Percentiles rank a stretch among this genome's conserved stretches.
phyloP scores from a whole-genome alignment of 2,329 filamentous ascomycete species.

The Zymoseptoria ardabiliae region DNA sequence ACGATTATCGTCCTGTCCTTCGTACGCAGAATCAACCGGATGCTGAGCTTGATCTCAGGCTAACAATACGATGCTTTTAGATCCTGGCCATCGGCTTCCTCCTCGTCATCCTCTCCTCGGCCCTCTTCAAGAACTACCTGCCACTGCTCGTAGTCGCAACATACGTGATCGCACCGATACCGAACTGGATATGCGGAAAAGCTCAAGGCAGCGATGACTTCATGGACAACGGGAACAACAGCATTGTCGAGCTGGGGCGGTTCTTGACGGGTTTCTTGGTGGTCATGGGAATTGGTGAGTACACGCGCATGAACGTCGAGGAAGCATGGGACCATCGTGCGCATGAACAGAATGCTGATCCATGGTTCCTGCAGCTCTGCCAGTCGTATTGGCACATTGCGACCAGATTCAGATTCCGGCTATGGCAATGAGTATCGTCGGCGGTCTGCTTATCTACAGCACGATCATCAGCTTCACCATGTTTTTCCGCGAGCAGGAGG shows the following conservation, averaged over 20 bases:
- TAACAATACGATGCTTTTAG: constrained; percentile 33
- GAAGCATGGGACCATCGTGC: not conserved
- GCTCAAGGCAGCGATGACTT: constrained; percentile 93
- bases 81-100: constrained; percentile 97
- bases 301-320: not conserved
- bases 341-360: constrained; percentile 1
- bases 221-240: constrained; percentile 75
- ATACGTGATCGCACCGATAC: constrained; percentile 85
- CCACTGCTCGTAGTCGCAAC: constrained; percentile 92
- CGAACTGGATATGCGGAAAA: constrained; percentile 91
- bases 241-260: constrained; percentile 83
- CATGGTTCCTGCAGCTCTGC: constrained; percentile 57
- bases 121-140: constrained; percentile 90
- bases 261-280: constrained; percentile 95
- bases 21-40: constrained; percentile 44
- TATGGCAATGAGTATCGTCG: constrained; percentile 91
- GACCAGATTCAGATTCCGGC: constrained; percentile 73
- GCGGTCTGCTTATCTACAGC: constrained; percentile 89
- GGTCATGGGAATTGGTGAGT: constrained; percentile 92
- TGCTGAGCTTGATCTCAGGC: not conserved
- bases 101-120: constrained; percentile 95
- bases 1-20: constrained; percentile 99
- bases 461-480: constrained; percentile 97
- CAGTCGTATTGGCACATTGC: constrained; percentile 79
- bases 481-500: constrained; percentile 97